These are phyloP conservation scores for Scutellaria minor DNA, from an alignment of 257 asterid genomes.

Conservation along the genomic window DNA sequence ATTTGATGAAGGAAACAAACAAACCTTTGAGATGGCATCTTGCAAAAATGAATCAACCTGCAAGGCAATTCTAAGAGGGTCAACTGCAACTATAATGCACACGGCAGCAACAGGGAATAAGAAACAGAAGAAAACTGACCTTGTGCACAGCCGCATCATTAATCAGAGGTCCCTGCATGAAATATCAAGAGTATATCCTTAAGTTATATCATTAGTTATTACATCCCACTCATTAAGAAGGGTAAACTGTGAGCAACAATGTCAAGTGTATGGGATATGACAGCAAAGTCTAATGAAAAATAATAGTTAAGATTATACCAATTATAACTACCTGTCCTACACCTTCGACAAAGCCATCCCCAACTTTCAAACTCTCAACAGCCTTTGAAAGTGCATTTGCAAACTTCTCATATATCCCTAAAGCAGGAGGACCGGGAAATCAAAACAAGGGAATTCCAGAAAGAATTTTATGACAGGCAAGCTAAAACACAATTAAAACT, in stretches of 20 bases:
- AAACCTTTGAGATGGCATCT: conserved; percentile 92
- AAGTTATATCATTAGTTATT: conserved; percentile 32
- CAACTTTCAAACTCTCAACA: conserved; percentile 85
- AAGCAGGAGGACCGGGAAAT: conserved; percentile 36
- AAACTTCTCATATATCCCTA: conserved; percentile 86
- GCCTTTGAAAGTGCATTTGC: conserved; percentile 74
- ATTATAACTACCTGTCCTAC: conserved; percentile 66
- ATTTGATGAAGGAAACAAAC: conserved; percentile 29
- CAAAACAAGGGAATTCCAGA: conserved; percentile 18
- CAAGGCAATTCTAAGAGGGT: conserved; percentile 36
- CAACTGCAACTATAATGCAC: conserved; percentile 23
- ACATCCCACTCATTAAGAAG: conserved; percentile 31
- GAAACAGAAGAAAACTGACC: conserved; percentile 49
- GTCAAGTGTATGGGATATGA: conserved; percentile 25
- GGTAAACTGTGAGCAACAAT: conserved; percentile 24
- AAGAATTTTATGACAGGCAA: conserved; percentile 8
- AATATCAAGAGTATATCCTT: conserved; percentile 24
- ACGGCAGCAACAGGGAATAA: conserved; percentile 22
- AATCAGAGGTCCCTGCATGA: conserved; percentile 85
- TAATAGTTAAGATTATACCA: background rate
- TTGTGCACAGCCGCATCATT: conserved; percentile 89
- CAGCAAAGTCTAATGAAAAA: conserved; percentile 7
- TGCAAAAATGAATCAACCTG: conserved; percentile 84
- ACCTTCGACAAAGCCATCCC: conserved; percentile 93
- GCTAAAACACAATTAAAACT: conserved; percentile 3